Evolutionary conservation across 352 stramenopile species (phyloP).

Genomic region (Pythium aphanidermatum): DNA sequence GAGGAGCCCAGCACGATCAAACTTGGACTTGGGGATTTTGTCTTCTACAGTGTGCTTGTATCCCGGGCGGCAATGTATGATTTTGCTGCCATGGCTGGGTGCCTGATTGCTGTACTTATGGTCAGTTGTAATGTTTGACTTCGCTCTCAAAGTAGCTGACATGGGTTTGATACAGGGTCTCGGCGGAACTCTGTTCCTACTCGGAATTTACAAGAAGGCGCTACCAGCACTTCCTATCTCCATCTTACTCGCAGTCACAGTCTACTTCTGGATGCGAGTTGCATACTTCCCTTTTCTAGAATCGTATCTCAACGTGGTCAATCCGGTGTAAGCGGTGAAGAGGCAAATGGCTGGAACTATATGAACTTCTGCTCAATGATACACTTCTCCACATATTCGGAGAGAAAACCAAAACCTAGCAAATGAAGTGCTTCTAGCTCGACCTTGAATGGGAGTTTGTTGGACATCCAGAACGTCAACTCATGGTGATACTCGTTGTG

Average conservation of each 20-base stretch:
- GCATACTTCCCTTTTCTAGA: conserved; percentile 66
- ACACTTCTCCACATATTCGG: conserved; percentile 40
- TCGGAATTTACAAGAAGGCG: conserved; percentile 94
- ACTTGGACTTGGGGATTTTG: conserved; percentile 97
- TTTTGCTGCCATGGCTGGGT: conserved; percentile 93
- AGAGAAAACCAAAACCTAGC: conserved; percentile 70
- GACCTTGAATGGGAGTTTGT: conserved; percentile 56
- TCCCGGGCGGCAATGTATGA: conserved; percentile 94
- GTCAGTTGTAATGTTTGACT: conserved; percentile 27
- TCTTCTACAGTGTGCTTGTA: conserved; percentile 99
- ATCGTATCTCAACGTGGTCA: conserved; percentile 30
- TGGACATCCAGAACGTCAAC: conserved; percentile 42
- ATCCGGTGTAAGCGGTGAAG: conserved; percentile 10
- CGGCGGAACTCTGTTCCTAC: conserved; percentile 91
- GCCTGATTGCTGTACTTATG: conserved; percentile 92
- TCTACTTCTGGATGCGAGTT: conserved; percentile 79
- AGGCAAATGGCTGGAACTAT: conserved; percentile 4
- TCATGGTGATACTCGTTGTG: conserved; percentile 46
- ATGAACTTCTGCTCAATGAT: conserved; percentile 30
- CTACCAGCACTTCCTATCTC: conserved; percentile 96
- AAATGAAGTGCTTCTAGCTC: conserved; percentile 78
- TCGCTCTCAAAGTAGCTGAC: neutral
- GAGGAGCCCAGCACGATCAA: conserved; percentile 88
- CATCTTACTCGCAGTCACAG: conserved; percentile 65
- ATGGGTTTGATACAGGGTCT: conserved; percentile 58